phyloP scores from a whole-genome alignment of 306 rosid genomes.

The Vicia sativa region DNA sequence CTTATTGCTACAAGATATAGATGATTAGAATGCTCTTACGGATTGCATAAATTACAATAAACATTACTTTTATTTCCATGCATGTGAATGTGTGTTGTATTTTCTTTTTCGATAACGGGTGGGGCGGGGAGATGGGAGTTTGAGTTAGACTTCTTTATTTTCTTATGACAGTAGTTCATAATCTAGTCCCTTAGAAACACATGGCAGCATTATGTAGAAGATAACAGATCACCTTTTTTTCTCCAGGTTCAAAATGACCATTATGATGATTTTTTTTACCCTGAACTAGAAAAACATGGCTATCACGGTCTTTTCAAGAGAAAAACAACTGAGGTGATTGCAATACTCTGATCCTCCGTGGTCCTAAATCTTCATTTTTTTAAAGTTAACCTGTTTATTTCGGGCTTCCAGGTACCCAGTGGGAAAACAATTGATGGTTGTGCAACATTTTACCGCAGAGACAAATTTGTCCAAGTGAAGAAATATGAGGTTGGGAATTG shows the following conservation, averaged over 20 bases:
- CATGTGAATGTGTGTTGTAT: not conserved
- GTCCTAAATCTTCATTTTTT: slow-evolving; percentile 4
- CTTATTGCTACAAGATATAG: slow-evolving; percentile 14
- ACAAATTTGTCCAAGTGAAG: slow-evolving; percentile 90
- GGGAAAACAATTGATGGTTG: slow-evolving; percentile 87
- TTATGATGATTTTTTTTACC: slow-evolving; percentile 82
- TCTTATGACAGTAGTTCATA: slow-evolving; percentile 4
- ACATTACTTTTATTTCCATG: slow-evolving; percentile 11
- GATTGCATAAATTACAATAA: not conserved
- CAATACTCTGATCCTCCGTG: slow-evolving; percentile 22
- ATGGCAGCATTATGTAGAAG: slow-evolving; percentile 3
- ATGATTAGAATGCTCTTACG: slow-evolving; percentile 24
- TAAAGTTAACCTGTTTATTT: slow-evolving; percentile 31
- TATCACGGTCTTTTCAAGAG: slow-evolving; percentile 86
- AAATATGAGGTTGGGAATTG: slow-evolving; percentile 85
- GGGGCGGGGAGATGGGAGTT: not conserved
- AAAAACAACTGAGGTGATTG: slow-evolving; percentile 83
- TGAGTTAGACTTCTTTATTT: slow-evolving; percentile 13
- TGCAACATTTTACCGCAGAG: slow-evolving; percentile 98
- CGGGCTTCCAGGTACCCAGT: slow-evolving; percentile 58
- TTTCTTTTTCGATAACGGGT: not conserved
- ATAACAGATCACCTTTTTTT: slow-evolving; percentile 25
- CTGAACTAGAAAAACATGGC: slow-evolving; percentile 94
- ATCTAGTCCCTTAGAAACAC: not conserved
- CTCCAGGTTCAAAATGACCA: slow-evolving; percentile 94